A percentile compares a stretch with the other conserved stretches of the same genome.
phyloP scores from a whole-genome alignment of 2,329 filamentous ascomycete genomes.

The Exutisphaerella laricina region DNA sequence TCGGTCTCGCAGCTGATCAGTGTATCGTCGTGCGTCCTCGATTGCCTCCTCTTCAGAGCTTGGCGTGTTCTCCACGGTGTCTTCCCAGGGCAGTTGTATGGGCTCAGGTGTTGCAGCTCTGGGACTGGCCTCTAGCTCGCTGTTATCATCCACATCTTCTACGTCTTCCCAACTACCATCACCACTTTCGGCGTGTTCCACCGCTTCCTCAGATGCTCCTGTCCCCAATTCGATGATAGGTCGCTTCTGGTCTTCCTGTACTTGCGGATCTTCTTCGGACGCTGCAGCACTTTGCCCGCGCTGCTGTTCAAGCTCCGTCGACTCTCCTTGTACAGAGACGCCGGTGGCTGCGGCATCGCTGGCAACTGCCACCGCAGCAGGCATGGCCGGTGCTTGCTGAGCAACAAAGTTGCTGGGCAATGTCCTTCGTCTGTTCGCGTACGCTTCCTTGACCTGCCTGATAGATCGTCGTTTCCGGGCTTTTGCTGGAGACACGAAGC shows the following conservation, averaged over 20 bases:
- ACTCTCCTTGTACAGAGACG: not conserved
- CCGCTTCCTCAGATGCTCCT: not conserved
- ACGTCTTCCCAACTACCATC: slow-evolving; percentile 25
- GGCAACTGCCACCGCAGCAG: not conserved
- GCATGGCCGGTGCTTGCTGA: not conserved
- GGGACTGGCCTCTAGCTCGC: not conserved
- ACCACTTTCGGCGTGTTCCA: too few relatives aligned
- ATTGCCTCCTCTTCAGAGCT: slow-evolving; percentile 1
- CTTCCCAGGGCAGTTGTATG: not conserved
- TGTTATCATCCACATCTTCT: slow-evolving; percentile 20
- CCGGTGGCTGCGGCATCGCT: not conserved
- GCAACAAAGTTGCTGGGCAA: slow-evolving; percentile 28
- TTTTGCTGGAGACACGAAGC: slow-evolving; percentile 30
- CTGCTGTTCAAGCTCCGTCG: not conserved
- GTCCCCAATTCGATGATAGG: not conserved
- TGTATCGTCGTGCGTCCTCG: not conserved
- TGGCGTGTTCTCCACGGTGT: slow-evolving; percentile 9
- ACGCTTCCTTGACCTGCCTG: slow-evolving; percentile 16
- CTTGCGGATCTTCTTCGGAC: not conserved
- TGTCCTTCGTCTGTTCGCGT: slow-evolving; percentile 24
- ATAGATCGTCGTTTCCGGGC: slow-evolving; percentile 19
- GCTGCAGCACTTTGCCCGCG: not conserved
- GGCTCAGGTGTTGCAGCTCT: slow-evolving; percentile 3
- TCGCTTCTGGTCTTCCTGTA: not conserved
- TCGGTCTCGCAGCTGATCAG: slow-evolving; percentile 1